Evolutionary conservation across 1,284 basidiomycete genomes (phyloP).

Genomic region (Austroboletus niveus): DNA sequence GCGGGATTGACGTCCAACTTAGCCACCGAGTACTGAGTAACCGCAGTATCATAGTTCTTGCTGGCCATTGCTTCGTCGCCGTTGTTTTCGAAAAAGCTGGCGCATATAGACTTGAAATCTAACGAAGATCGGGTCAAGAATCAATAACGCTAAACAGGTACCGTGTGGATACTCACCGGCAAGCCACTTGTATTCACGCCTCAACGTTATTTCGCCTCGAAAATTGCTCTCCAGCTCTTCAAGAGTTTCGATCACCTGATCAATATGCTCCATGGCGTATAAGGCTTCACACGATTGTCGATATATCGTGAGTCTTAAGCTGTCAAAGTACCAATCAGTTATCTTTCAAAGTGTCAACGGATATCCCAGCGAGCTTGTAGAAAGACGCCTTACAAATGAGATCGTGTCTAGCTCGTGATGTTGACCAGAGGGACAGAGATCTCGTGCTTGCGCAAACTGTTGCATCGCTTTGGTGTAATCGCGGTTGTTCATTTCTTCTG

Average conservation of each 20-base stretch:
- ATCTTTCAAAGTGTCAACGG: slow-evolving; percentile 6
- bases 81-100: neutral
- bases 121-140: neutral
- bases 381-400: slow-evolving; percentile 13
- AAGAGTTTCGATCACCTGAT: slow-evolving; percentile 4
- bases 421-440: slow-evolving; percentile 9
- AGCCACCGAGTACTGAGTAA: slow-evolving; percentile 14
- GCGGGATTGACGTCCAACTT: slow-evolving; percentile 5
- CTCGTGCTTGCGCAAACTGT: slow-evolving; percentile 6
- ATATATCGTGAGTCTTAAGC: slow-evolving; percentile 10
- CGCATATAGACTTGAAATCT: slow-evolving; percentile 18
- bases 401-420: slow-evolving; percentile 5
- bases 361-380: neutral
- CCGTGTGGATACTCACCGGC: slow-evolving; percentile 5
- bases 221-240: slow-evolving; percentile 7
- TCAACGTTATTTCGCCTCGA: slow-evolving; percentile 9
- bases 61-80: slow-evolving; percentile 13
- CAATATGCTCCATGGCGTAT: neutral
- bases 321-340: slow-evolving; percentile 21
- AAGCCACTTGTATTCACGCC: slow-evolving; percentile 10
- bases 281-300: slow-evolving; percentile 12
- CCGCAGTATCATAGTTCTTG: slow-evolving; percentile 7
- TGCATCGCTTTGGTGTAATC: slow-evolving; percentile 1
- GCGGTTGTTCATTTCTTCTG: slow-evolving; percentile 1
- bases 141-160: neutral